Evolutionary conservation across 371 early-diverging fungal species (phyloP).

Genomic region (Syncephalastrum contaminatum): DNA sequence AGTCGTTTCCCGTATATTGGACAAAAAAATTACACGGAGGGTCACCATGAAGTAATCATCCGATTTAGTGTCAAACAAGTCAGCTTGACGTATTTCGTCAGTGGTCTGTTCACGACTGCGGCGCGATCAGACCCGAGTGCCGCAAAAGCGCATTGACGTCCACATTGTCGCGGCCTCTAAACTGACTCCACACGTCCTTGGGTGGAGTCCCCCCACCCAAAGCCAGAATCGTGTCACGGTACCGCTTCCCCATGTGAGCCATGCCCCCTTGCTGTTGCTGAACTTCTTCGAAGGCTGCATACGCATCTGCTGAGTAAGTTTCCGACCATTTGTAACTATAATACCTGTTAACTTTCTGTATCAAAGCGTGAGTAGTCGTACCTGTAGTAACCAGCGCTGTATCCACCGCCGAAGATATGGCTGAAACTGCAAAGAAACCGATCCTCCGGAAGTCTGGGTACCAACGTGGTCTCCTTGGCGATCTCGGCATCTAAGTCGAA

Average conservation of each 20-base stretch:
- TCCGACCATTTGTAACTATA: constrained; percentile 69
- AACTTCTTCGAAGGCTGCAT: constrained; percentile 65
- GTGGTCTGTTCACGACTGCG: no score
- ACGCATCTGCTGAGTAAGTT: constrained; percentile 69
- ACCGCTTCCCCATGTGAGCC: constrained; percentile 49
- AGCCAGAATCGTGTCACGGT: constrained; percentile 64
- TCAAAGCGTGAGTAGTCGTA: constrained; percentile 12
- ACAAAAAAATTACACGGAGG: no score
- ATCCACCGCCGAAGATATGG: constrained; percentile 69
- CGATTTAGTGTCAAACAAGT: no score
- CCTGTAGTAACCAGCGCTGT: constrained; percentile 67
- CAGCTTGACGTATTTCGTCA: no score
- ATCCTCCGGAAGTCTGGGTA: constrained; percentile 56
- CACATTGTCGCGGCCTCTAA: constrained; percentile 56
- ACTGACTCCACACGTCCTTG: constrained; percentile 57
- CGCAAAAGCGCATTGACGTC: constrained; percentile 58
- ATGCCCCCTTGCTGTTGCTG: constrained; percentile 30
- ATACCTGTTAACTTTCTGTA: background rate
- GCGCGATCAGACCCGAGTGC: constrained; percentile 49
- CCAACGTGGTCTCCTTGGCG: constrained; percentile 47
- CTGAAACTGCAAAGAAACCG: constrained; percentile 63
- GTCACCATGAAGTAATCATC: no score
- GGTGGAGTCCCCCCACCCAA: constrained; percentile 67
- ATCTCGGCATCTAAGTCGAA: constrained; percentile 62
- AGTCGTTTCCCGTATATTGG: no score